A percentile compares a stretch with the other conserved stretches of the same genome.
phyloP scores from a whole-genome alignment of 495 filamentous ascomycete species.

The Penicillium malachiteum region DNA sequence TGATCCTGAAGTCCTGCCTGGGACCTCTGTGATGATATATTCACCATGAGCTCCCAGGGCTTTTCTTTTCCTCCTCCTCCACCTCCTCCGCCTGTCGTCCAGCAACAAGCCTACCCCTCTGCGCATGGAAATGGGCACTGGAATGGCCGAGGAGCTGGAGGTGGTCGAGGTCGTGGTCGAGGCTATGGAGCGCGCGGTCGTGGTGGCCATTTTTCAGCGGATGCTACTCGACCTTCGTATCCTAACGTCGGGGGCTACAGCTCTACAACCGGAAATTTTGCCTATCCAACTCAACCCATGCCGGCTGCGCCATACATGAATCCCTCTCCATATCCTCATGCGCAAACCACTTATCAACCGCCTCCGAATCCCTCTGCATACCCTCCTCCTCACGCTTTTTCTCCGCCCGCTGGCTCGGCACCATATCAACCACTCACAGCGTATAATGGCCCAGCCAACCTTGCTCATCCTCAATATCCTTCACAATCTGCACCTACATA shows the following conservation, averaged over 20 bases:
- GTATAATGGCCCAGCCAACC: conserved; percentile 25
- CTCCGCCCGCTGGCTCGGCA: conserved; percentile 28
- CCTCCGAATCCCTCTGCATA: conserved; percentile 24
- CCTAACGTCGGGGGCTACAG: conserved; percentile 22
- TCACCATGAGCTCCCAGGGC: conserved; percentile 44
- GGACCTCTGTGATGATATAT: conserved; percentile 23
- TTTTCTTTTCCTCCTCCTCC: conserved; percentile 56
- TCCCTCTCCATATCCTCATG: conserved; percentile 28
- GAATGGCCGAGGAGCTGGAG: conserved; percentile 30
- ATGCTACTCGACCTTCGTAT: conserved; percentile 24
- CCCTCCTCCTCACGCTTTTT: conserved; percentile 23
- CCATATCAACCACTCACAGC: conserved; percentile 30
- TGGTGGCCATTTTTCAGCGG: conserved; percentile 49
- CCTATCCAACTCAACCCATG: conserved; percentile 31
- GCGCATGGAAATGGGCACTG: conserved; percentile 30
- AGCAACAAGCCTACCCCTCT: conserved; percentile 29
- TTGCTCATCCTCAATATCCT: conserved; percentile 23
- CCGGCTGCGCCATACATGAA: conserved; percentile 25
- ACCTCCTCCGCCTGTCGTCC: conserved; percentile 36
- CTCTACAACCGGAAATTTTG: conserved; percentile 35
- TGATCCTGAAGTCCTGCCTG: conserved; percentile 15
- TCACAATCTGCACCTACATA: conserved; percentile 28
- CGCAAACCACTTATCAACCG: conserved; percentile 28
- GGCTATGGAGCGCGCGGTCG: conserved; percentile 52
- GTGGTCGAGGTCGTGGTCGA: conserved; percentile 38